These are phyloP conservation scores for Trichoderma asperelloides DNA, from an alignment of 495 filamentous ascomycete species.

Conservation along the genomic window DNA sequence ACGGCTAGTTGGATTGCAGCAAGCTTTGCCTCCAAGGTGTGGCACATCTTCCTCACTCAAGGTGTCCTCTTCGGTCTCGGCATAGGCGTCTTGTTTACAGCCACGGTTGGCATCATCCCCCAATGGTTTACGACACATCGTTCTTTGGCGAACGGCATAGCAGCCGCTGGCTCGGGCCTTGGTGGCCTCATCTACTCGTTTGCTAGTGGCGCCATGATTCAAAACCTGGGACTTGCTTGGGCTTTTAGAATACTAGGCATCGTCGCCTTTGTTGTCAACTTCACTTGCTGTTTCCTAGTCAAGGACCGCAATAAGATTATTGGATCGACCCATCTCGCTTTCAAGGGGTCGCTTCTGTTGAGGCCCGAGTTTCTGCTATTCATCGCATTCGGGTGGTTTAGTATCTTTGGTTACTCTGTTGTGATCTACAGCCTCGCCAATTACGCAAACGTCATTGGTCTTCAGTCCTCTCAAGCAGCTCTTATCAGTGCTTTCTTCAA, in stretches of 20 bases:
- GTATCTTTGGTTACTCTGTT: constrained; percentile 59
- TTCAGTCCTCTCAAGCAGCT: constrained; percentile 51
- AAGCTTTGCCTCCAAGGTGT: constrained; percentile 49
- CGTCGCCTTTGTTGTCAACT: constrained; percentile 39
- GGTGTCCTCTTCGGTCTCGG: constrained; percentile 64
- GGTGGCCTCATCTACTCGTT: constrained; percentile 52
- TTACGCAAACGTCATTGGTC: constrained; percentile 51
- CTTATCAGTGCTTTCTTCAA: constrained; percentile 60
- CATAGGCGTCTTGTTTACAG: constrained; percentile 65
- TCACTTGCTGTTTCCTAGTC: constrained; percentile 45
- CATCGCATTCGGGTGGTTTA: constrained; percentile 55
- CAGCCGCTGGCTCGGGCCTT: constrained; percentile 54
- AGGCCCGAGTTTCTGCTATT: constrained; percentile 52
- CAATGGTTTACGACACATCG: constrained; percentile 63
- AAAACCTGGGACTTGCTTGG: constrained; percentile 43
- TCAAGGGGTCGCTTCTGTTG: constrained; percentile 45
- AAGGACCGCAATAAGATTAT: constrained; percentile 28
- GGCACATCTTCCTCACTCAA: constrained; percentile 62
- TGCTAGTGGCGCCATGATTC: constrained; percentile 44
- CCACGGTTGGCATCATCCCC: constrained; percentile 52
- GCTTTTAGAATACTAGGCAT: constrained; percentile 53
- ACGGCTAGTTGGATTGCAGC: constrained; percentile 46
- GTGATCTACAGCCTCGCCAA: constrained; percentile 56
- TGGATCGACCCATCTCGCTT: constrained; percentile 29
- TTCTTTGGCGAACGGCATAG: constrained; percentile 58